Conservation (phyloP, 2,329 filamentous ascomycete species). For the Pseudocercospora fuligena region DNA sequence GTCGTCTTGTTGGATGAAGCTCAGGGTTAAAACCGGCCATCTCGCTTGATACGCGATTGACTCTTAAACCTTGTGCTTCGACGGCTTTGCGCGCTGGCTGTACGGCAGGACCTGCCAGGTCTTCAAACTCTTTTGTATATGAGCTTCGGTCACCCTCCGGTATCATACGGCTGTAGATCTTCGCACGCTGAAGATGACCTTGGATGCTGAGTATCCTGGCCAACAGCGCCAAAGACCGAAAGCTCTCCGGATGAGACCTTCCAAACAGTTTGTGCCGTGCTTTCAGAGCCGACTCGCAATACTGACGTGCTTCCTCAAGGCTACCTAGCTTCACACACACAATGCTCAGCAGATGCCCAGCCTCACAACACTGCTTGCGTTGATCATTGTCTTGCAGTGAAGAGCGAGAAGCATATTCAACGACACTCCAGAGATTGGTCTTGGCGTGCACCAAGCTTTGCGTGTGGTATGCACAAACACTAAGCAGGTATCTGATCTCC, state of each 20-base stretch:
- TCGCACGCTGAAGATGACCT: constrained; percentile 16
- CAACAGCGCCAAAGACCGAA: constrained; percentile 23
- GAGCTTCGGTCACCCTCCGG: constrained; percentile 7
- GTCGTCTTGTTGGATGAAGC: not conserved
- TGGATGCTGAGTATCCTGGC: constrained; percentile 23
- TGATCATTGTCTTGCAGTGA: constrained; percentile 10
- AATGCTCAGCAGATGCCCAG: constrained; percentile 22
- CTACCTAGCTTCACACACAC: constrained; percentile 19
- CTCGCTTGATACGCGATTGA: no score
- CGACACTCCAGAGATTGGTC: constrained; percentile 27
- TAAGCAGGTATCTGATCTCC: constrained; percentile 37
- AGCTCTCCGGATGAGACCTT: constrained; percentile 16
- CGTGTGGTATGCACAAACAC: constrained; percentile 37
- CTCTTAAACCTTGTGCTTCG: no score
- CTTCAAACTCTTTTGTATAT: not conserved
- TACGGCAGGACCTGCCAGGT: not conserved
- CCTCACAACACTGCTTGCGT: constrained; percentile 17
- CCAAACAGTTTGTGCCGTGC: constrained; percentile 22
- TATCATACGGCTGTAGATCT: constrained; percentile 21
- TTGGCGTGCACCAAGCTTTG: constrained; percentile 31
- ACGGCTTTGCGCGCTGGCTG: no score
- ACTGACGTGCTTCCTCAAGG: constrained; percentile 22
- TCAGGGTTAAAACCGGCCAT: no score
- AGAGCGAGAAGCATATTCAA: constrained; percentile 9
- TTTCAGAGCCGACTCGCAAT: constrained; percentile 23